Conservation (phyloP, 129 eudicot genomes). For the Escallonia rubra region DNA sequence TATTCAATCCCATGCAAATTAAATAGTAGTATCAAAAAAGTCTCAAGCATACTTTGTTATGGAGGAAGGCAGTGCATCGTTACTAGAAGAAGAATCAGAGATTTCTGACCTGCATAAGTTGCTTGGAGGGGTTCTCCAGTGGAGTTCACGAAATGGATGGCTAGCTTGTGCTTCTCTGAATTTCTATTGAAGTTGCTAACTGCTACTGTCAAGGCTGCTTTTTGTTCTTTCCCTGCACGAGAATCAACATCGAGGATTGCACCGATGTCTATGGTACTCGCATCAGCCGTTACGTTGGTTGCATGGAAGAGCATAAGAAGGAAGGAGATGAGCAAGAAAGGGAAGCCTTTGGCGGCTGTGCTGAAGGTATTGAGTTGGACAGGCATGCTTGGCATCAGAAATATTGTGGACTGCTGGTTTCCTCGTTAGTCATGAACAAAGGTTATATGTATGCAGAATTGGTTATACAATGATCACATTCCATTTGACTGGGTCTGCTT, state of each 20-base stretch:
- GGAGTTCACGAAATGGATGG: constrained; percentile 30
- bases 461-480: too few relatives aligned
- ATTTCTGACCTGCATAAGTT: constrained; percentile 29
- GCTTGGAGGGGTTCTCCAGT: constrained; percentile 45
- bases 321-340: constrained; percentile 5
- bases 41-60: too few relatives aligned
- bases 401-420: too few relatives aligned
- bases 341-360: constrained; percentile 1
- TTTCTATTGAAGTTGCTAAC: constrained; percentile 25
- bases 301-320: constrained; percentile 11
- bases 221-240: constrained; percentile 52
- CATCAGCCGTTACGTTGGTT: constrained; percentile 9
- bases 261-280: constrained; percentile 31
- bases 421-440: too few relatives aligned
- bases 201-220: constrained; percentile 44
- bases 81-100: neutral
- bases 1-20: too few relatives aligned
- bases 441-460: too few relatives aligned
- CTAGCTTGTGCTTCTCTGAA: constrained; percentile 16
- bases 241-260: constrained; percentile 35
- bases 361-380: neutral
- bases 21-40: too few relatives aligned
- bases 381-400: constrained; percentile 22
- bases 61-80: too few relatives aligned
- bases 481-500: too few relatives aligned